Percentiles rank a stretch among this genome's conserved stretches.
These are phyloP conservation scores for Calonectria multiphialidica DNA, from an alignment of 2,329 filamentous ascomycete genomes.

Conservation along the genomic window DNA sequence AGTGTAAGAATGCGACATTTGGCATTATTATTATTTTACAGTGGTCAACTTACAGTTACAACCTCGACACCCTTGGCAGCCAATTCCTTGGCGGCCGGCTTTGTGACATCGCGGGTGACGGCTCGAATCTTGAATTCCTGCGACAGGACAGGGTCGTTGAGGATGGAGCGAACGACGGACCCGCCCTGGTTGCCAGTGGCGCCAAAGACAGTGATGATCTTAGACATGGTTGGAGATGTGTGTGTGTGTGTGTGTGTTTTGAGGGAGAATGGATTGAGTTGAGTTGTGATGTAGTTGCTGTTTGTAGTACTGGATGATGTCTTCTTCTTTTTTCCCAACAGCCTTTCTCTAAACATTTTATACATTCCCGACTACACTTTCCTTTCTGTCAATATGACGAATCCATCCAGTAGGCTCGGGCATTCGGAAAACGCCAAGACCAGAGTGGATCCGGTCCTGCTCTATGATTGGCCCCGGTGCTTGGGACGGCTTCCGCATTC, in stretches of 20 bases:
- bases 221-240: slow-evolving; percentile 21
- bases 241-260: not conserved
- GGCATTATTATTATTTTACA: not conserved
- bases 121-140: slow-evolving; percentile 58
- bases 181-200: slow-evolving; percentile 63
- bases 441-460: not conserved
- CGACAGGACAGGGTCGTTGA: slow-evolving; percentile 57
- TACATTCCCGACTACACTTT: not conserved
- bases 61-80: slow-evolving; percentile 56
- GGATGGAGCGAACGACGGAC: slow-evolving; percentile 58
- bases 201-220: slow-evolving; percentile 57
- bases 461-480: not conserved
- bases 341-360: not conserved
- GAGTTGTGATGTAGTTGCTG: not conserved
- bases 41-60: slow-evolving; percentile 35
- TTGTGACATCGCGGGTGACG: slow-evolving; percentile 58
- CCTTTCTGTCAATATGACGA: not conserved
- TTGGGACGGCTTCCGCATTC: too few relatives aligned
- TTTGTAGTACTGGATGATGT: not conserved
- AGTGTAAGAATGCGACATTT: not conserved
- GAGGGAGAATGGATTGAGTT: not conserved
- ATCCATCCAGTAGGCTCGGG: not conserved
- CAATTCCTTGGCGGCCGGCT: slow-evolving; percentile 54
- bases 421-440: slow-evolving; percentile 10
- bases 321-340: not conserved